Base-by-base conservation (phyloP, 352 stramenopile genomes). In the Phytophthora pseudosyringae region DNA sequence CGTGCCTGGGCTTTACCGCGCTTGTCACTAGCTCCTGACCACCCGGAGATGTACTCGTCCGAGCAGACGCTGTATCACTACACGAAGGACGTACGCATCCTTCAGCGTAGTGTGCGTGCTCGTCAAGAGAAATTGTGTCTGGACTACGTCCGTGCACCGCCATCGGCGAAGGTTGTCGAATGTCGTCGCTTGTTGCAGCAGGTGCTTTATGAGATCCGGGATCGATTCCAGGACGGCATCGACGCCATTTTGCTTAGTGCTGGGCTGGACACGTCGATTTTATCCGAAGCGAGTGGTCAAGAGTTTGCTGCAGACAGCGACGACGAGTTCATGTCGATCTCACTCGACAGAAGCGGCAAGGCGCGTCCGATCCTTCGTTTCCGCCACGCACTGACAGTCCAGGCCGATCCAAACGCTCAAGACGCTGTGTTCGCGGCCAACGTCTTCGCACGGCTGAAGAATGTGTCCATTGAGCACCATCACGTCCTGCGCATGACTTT, bases 61-160 rank as follows among this genome's bases (percentile, higher is more conserved):
- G 79, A 87, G 47, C 84, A 93, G 64, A 83, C 77, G 13, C 44
- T 90, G 58, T 93, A 91, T 41, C 84, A 93, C 21, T 91, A 93
- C 69, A 86, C 80, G 31, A 93, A 91, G 15, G 81, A 89, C 25
- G 25, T 85, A 28, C 52, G 58, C 18, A 78, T 81, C 18, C 71
- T 90, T 25, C 59, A 68, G 12, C 64, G 71, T 6, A 59, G 81
- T 25, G 69, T 81, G 9, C 43, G 56, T 11, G 78, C 81, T 33
- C 65, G 76, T 5, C 38, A 69, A 16, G 40, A 69, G 10, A 67
- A 76, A 29, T 28, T 73, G 2, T 72, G 68, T 29, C 71, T 75
- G 1, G 82, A 93, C 47, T 89, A 76, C 48, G 47, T 90, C 0
- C 81, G 71, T n/a, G 50, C 75, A 0, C 15, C 59, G 5, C 78